Percentiles rank a stretch among this genome's conserved stretches.
Conservation (phyloP, 495 filamentous ascomycete genomes). For the Daldinia childiae region DNA sequence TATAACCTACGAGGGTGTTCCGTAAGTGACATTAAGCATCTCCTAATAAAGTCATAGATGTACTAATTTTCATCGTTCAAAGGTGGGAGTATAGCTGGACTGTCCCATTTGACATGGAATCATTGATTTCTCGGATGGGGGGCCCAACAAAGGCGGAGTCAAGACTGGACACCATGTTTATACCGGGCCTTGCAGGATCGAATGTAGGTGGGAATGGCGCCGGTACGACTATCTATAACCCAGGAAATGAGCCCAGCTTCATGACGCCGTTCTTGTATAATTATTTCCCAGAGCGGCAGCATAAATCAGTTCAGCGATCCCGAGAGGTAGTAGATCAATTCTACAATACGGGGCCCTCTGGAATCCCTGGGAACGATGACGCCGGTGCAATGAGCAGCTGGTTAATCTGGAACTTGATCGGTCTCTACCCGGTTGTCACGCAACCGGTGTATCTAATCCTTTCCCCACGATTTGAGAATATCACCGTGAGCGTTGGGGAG, state of each 20-base stretch:
- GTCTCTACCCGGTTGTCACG: constrained; percentile 69
- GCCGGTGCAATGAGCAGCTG: constrained; percentile 73
- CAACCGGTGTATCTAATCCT: constrained; percentile 69
- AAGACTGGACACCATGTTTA: constrained; percentile 68
- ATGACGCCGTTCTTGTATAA: constrained; percentile 74
- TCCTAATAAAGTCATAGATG: no score
- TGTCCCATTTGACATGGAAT: constrained; percentile 70
- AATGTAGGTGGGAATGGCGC: constrained; percentile 38
- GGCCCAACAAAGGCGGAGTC: constrained; percentile 63
- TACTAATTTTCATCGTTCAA: constrained; percentile 1
- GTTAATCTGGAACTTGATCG: constrained; percentile 73
- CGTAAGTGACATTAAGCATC: constrained; percentile 36
- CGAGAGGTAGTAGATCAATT: constrained; percentile 63
- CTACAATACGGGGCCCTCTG: constrained; percentile 59
- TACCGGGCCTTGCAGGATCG: constrained; percentile 53
- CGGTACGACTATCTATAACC: constrained; percentile 61
- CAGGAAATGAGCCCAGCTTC: constrained; percentile 73
- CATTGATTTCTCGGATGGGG: constrained; percentile 65
- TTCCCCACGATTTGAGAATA: constrained; percentile 65
- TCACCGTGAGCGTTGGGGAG: constrained; percentile 64
- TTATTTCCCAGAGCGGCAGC: constrained; percentile 64
- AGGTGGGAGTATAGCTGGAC: constrained; percentile 73
- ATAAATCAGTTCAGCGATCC: constrained; percentile 65
- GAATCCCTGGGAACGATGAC: constrained; percentile 71
- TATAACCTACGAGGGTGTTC: constrained; percentile 67